Evolutionary conservation across 352 stramenopile species (phyloP), one percentile per base, ranked within the genome.

Genomic region (Hyaloperonospora arabidopsidis): DNA sequence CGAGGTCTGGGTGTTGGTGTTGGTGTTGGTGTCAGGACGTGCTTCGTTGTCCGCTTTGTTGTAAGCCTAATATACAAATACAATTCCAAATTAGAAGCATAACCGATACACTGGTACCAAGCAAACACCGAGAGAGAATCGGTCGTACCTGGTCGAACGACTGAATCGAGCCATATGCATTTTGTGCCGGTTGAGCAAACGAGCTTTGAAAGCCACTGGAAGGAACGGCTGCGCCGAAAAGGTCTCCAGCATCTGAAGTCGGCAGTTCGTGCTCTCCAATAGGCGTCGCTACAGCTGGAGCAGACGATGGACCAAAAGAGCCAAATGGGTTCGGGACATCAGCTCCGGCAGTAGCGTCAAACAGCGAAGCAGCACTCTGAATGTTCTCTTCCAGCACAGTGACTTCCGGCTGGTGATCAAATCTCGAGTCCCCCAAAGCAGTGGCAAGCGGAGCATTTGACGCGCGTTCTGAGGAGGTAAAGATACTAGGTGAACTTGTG

Each of bases 241-340:
- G 46, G 53, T 80, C 66, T n/a, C 60, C 65, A 21, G 76, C 72
- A 52, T 84, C 73, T 39, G 68, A 68, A 17, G 73, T 78, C 1
- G 76, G 65, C 7, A 83, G 50, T 21, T 90, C 78, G 36, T 84
- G 70, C 48, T 79, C 69, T 4, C 44, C 49, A 36, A 58, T 45
- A 41, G 50, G 29, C 14, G 58, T 56, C 7, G 52, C 19, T 49
- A 54, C 50, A 28, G 17, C 39, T 49, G 39, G 25, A 45, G 52
- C 43, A 28, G 60, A 22, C 4, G 49, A 36, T 15, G 56, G 54
- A 25, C 57, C 53, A 46, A 77, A 84, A 12, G 72, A 79, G 21
- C 63, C 62, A 38, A 88, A 90, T 19, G 70, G 74, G 25, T 85
- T 86, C 7, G 72, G 54, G 19, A 69, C 65, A 61, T 77, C 67